phyloP scores from a whole-genome alignment of 805 yeast species.

The Clavispora carvajalis region DNA sequence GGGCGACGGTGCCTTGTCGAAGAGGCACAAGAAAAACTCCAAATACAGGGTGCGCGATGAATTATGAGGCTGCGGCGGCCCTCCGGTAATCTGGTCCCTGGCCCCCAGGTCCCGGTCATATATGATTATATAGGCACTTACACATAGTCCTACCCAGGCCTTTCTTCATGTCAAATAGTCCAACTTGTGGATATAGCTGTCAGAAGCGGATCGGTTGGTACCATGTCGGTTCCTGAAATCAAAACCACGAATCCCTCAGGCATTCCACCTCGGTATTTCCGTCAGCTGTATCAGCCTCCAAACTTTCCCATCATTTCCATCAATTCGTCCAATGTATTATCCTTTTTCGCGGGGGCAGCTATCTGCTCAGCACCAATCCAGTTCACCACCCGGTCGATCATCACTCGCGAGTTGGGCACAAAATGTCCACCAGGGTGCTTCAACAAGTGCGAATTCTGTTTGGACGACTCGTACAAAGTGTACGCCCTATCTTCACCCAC shows the following conservation, averaged over 20 bases:
- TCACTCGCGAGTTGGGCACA: conserved; percentile 77
- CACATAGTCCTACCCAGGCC: no score
- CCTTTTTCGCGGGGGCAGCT: conserved; percentile 10
- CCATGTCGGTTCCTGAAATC: no score
- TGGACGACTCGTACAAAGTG: conserved; percentile 41
- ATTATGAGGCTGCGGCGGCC: background rate
- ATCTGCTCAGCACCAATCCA: conserved; percentile 28
- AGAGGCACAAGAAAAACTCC: conserved; percentile 25
- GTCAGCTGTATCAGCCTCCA: conserved; percentile 12
- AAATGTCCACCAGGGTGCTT: conserved; percentile 97
- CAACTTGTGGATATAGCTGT: no score
- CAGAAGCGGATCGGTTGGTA: no score
- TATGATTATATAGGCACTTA: no score
- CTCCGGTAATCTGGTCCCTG: no score
- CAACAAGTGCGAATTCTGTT: conserved; percentile 49
- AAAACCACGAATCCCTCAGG: no score
- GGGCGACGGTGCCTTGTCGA: conserved; percentile 34
- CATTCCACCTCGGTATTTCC: no score
- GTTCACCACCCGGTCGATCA: conserved; percentile 35
- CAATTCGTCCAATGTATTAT: conserved; percentile 21
- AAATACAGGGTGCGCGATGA: conserved; percentile 21
- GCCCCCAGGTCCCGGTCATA: no score
- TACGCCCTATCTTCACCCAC: conserved; percentile 70
- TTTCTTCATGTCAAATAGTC: no score
- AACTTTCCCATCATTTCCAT: conserved; percentile 35